Percentiles rank a stretch among this genome's conserved stretches.
phyloP scores from a whole-genome alignment of 1,284 basidiomycete genomes.

The Pseudozyma sp. region DNA sequence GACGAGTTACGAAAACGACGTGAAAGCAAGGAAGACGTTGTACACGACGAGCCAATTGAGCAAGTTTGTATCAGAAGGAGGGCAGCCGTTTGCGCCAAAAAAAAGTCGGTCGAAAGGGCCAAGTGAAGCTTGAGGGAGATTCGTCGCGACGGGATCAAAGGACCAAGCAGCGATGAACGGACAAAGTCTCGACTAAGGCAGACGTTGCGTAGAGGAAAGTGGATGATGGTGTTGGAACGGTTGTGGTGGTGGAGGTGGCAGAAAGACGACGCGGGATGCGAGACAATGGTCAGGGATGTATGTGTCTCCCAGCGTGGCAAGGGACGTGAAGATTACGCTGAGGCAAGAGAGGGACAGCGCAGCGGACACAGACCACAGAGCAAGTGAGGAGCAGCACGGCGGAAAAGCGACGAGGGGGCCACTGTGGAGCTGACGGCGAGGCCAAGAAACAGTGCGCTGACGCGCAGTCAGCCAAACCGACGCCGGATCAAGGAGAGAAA shows the following conservation, averaged over 20 bases:
- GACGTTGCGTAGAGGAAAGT: slow-evolving; percentile 14
- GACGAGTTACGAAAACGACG: not conserved
- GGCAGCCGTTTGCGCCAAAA: no score
- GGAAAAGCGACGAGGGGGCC: no score
- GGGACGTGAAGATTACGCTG: no score
- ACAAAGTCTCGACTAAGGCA: slow-evolving; percentile 45
- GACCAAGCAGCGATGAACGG: slow-evolving; percentile 12
- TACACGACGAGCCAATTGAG: not conserved
- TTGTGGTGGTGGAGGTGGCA: slow-evolving; percentile 24
- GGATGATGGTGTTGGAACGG: slow-evolving; percentile 8
- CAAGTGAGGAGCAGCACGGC: no score
- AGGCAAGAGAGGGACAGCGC: no score
- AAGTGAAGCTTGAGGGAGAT: slow-evolving; percentile 2
- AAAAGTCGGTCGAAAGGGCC: no score
- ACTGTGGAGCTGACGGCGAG: no score
- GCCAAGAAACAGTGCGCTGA: not conserved
- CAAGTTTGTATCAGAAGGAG: no score
- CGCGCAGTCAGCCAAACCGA: not conserved
- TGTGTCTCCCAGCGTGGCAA: not conserved
- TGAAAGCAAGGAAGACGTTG: not conserved
- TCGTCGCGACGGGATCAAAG: not conserved
- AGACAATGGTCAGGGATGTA: not conserved
- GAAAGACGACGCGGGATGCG: slow-evolving; percentile 10
- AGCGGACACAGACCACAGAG: no score
- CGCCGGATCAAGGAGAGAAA: not conserved